phyloP scores from a whole-genome alignment of 2,329 filamentous ascomycete species.

The Cladosporium phlei region DNA sequence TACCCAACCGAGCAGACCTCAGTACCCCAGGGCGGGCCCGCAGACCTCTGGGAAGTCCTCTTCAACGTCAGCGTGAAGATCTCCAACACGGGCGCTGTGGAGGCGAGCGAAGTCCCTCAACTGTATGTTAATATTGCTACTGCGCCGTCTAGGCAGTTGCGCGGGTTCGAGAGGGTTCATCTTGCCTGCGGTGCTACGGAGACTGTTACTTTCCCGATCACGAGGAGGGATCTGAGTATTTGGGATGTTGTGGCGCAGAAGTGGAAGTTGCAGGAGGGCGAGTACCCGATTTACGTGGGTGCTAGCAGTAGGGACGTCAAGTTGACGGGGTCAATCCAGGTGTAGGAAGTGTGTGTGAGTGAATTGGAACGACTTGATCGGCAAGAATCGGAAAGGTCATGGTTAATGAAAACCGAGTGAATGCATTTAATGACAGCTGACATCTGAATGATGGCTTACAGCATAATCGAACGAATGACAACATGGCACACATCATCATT shows the following conservation, averaged over 20 bases:
- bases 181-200: slow-evolving; percentile 23
- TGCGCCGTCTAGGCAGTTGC: slow-evolving; percentile 33
- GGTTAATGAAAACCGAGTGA: no score
- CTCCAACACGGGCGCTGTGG: slow-evolving; percentile 47
- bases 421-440: no score
- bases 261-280: slow-evolving; percentile 31
- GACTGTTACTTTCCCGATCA: slow-evolving; percentile 35
- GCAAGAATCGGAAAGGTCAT: no score
- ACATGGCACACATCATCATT: no score
- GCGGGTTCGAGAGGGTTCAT: slow-evolving; percentile 38
- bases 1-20: slow-evolving; percentile 52
- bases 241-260: slow-evolving; percentile 39
- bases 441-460: no score
- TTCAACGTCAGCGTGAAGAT: slow-evolving; percentile 45
- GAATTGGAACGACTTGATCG: no score
- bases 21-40: slow-evolving; percentile 24
- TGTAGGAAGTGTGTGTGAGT: background rate
- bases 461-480: no score
- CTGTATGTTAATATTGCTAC: slow-evolving; percentile 49
- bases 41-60: slow-evolving; percentile 51
- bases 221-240: slow-evolving; percentile 39
- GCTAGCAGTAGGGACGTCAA: slow-evolving; percentile 8
- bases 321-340: slow-evolving; percentile 5
- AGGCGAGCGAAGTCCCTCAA: slow-evolving; percentile 51
- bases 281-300: slow-evolving; percentile 9